These are phyloP conservation scores for Phytopythium vexans DNA, from an alignment of 352 stramenopile genomes.

Conservation along the genomic window DNA sequence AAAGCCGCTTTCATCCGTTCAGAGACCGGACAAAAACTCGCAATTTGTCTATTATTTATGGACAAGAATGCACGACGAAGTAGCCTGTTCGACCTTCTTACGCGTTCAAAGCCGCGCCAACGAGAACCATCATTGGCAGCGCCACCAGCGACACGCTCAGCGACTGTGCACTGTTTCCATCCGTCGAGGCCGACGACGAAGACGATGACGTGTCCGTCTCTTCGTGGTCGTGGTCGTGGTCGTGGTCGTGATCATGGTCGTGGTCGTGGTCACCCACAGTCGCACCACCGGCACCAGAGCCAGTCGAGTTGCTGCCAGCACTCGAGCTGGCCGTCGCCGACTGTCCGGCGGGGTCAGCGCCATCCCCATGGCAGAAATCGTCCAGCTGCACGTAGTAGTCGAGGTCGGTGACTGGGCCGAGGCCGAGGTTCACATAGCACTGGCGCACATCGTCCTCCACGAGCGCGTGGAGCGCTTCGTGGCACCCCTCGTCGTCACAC, in stretches of 20 bases:
- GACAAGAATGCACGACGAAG: neutral
- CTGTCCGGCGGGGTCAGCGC: constrained; percentile 26
- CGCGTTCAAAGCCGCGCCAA: constrained; percentile 45
- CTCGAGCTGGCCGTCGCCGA: constrained; percentile 5
- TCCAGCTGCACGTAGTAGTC: constrained; percentile 37
- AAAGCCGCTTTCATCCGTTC: too few species aligned
- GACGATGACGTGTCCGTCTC: constrained; percentile 1
- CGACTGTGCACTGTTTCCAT: constrained; percentile 5
- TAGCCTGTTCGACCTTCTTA: constrained; percentile 4
- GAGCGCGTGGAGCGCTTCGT: constrained; percentile 33
- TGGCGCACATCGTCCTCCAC: constrained; percentile 32
- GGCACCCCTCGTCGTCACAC: constrained; percentile 28
- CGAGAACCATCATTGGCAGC: constrained; percentile 8
- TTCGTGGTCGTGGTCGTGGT: constrained; percentile 9
- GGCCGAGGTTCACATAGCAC: constrained; percentile 30
- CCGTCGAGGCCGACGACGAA: constrained; percentile 11
- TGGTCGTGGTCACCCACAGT: constrained; percentile 12
- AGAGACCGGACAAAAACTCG: too few species aligned
- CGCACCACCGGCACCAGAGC: constrained; percentile 6
- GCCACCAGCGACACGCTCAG: constrained; percentile 7
- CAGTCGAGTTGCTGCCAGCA: constrained; percentile 12
- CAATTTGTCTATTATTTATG: too few species aligned
- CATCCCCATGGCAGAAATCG: constrained; percentile 37
- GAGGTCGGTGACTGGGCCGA: constrained; percentile 24
- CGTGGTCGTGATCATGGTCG: constrained; percentile 8